Conservation (phyloP, 2,329 filamentous ascomycete species). For the Fusarium caatingaense region DNA sequence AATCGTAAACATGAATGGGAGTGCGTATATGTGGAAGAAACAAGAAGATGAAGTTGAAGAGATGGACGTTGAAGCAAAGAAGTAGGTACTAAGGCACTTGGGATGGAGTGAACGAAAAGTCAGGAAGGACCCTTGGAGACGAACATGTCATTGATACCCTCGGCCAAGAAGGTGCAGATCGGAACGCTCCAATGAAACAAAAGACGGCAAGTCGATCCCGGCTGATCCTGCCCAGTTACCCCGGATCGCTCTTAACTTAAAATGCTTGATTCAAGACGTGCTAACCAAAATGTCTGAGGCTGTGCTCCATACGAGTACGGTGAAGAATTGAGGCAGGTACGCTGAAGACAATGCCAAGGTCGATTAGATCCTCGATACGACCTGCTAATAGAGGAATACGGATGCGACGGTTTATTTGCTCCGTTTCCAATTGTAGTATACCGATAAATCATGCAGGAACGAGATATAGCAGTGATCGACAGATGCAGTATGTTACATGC, state of each 20-base stretch:
- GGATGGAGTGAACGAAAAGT: not conserved
- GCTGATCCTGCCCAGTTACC: constrained; percentile 18
- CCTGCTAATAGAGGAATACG: not conserved
- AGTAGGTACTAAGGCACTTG: not conserved
- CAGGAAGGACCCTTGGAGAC: constrained; percentile 5
- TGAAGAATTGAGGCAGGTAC: not conserved
- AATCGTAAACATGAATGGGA: constrained; percentile 4
- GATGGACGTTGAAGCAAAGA: not conserved
- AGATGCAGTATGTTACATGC: not conserved
- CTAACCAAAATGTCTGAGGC: not conserved
- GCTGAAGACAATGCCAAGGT: not conserved
- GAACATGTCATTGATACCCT: constrained; percentile 11
- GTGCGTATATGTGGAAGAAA: not conserved
- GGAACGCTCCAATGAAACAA: constrained; percentile 8
- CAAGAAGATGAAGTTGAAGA: not conserved
- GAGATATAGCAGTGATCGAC: not conserved
- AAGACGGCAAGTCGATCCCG: constrained; percentile 1
- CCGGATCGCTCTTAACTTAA: constrained; percentile 9
- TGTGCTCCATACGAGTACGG: constrained; percentile 14
- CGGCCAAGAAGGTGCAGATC: constrained; percentile 12
- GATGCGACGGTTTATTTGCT: not conserved
- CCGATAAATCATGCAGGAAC: constrained; percentile 1
- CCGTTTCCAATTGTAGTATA: not conserved
- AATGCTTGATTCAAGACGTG: constrained; percentile 7
- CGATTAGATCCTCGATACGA: not conserved